Evolutionary conservation across 2,329 filamentous ascomycete genomes (phyloP).

Genomic region (Aureobasidium uvarum): DNA sequence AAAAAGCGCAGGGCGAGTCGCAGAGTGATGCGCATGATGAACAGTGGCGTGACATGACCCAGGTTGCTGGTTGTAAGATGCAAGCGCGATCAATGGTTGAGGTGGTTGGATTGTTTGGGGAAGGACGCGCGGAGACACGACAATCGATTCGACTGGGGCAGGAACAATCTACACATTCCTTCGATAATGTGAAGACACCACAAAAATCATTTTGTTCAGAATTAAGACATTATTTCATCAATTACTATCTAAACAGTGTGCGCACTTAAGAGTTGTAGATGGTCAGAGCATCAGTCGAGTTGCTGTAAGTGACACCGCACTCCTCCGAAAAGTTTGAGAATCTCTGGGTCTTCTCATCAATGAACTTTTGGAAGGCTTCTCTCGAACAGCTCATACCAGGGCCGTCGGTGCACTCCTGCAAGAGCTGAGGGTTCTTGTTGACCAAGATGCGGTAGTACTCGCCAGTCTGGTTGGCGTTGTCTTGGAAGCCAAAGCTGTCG

Average conservation of each 20-base stretch:
- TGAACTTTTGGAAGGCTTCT: slow-evolving; percentile 45
- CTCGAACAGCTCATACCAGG: slow-evolving; percentile 53
- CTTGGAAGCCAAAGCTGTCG: slow-evolving; percentile 55
- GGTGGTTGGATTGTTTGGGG: neutral
- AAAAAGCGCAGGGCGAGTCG: neutral
- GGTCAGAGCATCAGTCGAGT: slow-evolving; percentile 44
- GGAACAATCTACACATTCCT: neutral
- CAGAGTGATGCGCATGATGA: neutral
- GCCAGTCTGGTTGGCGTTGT: slow-evolving; percentile 42
- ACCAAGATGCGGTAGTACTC: slow-evolving; percentile 55
- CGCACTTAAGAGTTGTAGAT: slow-evolving; percentile 33
- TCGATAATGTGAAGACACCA: neutral
- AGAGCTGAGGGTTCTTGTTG: slow-evolving; percentile 51
- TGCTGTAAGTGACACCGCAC: slow-evolving; percentile 46
- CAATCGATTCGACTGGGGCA: slow-evolving; percentile 6
- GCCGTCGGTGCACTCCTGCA: slow-evolving; percentile 51
- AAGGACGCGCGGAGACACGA: slow-evolving; percentile 6
- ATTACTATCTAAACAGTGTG: neutral
- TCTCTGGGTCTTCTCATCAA: slow-evolving; percentile 44
- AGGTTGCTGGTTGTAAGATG: too few species aligned
- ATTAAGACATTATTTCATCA: slow-evolving; percentile 23
- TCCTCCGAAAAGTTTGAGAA: slow-evolving; percentile 47
- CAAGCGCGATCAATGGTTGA: neutral
- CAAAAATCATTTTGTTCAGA: neutral
- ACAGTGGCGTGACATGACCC: neutral